phyloP scores from a whole-genome alignment of 176 grass and related monocot genomes.

The Ensete ventricosum region DNA sequence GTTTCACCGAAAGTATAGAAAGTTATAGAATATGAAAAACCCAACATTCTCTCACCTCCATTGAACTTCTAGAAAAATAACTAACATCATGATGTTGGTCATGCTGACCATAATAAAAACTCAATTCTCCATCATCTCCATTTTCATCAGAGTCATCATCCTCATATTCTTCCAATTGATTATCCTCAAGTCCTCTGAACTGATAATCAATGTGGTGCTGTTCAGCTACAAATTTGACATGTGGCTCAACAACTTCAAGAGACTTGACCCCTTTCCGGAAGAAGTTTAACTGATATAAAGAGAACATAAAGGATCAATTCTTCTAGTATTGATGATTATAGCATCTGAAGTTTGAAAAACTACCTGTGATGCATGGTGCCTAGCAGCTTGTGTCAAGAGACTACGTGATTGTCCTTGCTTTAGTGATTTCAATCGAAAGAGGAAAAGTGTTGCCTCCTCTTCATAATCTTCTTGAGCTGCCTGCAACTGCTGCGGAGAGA shows the following conservation, averaged over 20 bases:
- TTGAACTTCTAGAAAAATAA: slow-evolving; percentile 43
- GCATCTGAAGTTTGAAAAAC: slow-evolving; percentile 15
- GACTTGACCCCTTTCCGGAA: slow-evolving; percentile 80
- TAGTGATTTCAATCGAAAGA: slow-evolving; percentile 89
- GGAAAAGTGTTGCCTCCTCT: slow-evolving; percentile 69
- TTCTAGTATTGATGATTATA: not conserved
- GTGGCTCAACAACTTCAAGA: slow-evolving; percentile 72
- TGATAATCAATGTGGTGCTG: slow-evolving; percentile 86
- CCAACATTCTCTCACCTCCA: slow-evolving; percentile 45
- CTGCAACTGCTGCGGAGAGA: slow-evolving; percentile 55
- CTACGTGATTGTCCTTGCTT: slow-evolving; percentile 89
- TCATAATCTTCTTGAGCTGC: slow-evolving; percentile 59
- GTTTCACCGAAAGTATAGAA: not conserved
- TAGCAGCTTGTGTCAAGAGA: slow-evolving; percentile 88
- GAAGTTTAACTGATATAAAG: slow-evolving; percentile 69
- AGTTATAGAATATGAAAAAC: not conserved
- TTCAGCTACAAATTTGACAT: slow-evolving; percentile 72
- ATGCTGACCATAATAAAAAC: slow-evolving; percentile 62
- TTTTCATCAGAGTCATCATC: slow-evolving; percentile 58
- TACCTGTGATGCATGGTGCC: slow-evolving; percentile 94
- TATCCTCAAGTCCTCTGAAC: slow-evolving; percentile 69
- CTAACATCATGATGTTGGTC: slow-evolving; percentile 36
- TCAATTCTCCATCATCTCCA: slow-evolving; percentile 53
- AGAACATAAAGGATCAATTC: not conserved
- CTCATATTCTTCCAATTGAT: slow-evolving; percentile 49